A percentile compares a stretch with the other conserved stretches of the same genome.
These are phyloP conservation scores for Tricholoma bakamatsutake DNA, from an alignment of 768 basidiomycete genomes.

Conservation along the genomic window DNA sequence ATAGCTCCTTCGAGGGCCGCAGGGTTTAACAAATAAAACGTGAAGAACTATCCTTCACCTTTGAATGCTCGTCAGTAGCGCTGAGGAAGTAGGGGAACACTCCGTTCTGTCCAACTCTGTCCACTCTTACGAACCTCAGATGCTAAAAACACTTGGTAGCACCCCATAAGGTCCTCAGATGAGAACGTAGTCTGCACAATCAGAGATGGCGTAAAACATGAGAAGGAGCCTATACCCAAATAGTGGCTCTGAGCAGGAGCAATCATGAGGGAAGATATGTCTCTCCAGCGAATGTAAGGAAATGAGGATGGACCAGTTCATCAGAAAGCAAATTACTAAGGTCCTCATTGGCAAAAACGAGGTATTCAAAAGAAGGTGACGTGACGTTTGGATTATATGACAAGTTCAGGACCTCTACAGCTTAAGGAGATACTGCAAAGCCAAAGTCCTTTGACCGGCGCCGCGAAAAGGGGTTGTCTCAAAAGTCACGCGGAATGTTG, in stretches of 20 bases:
- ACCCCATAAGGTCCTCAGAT: background rate
- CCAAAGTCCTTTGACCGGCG: too few relatives aligned
- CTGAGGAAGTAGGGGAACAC: constrained; percentile 11
- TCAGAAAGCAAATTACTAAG: constrained; percentile 17
- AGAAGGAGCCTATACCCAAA: constrained; percentile 11
- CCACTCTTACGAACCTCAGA: constrained; percentile 8
- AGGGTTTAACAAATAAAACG: background rate
- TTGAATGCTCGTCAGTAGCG: background rate
- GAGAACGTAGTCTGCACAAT: constrained; percentile 15
- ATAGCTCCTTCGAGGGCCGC: background rate
- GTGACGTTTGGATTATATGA: constrained; percentile 22
- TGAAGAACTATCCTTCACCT: constrained; percentile 17
- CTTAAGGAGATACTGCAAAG: too few relatives aligned
- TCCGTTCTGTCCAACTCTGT: constrained; percentile 15
- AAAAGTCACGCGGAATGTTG: too few relatives aligned
- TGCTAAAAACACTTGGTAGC: constrained; percentile 11
- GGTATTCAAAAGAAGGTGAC: constrained; percentile 22
- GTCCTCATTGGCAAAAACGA: constrained; percentile 14
- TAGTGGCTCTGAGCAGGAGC: background rate
- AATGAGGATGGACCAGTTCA: constrained; percentile 22
- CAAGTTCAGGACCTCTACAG: constrained; percentile 18
- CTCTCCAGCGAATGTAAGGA: constrained; percentile 9
- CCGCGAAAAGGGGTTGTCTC: too few relatives aligned
- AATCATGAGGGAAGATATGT: constrained; percentile 11
- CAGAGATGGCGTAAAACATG: constrained; percentile 21